Base-by-base conservation (phyloP, 352 stramenopile species). In the Phytophthora sp. region DNA sequence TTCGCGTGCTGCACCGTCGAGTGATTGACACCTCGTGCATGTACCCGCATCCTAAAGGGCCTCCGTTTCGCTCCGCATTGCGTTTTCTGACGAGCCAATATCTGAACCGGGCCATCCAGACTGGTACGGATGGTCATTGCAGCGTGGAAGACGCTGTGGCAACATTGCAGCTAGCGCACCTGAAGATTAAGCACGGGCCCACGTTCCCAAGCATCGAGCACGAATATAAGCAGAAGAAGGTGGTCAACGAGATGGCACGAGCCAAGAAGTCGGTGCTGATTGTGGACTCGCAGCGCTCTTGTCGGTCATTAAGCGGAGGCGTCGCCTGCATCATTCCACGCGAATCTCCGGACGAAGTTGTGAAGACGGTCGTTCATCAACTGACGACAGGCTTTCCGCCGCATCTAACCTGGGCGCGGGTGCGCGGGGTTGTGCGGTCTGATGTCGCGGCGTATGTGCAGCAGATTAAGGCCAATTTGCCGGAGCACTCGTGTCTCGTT, bases 21-120 rank as follows among this genome's bases (percentile, higher is more conserved):
- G 62, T 94, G 49, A 89, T 95, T 31, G 89, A 97, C 62, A 97
- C 89, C 4, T 75, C 76, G 0, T 79, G 88, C 30, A 58, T 97
- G 54, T 97, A 94, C 48, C 84, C 84, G 7, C 87, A 97, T 46
- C 87, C 85, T 5, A 88, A 87, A 51, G 87, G 87, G 1, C 84
- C 74, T 26, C 84, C 85, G 0, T 95, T 92, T 32, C 85, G 88
- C 20, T 91, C 84, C 4, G 84, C 87, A 11, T 64, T 95, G 46
- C 75, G 87, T 12, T 92, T 92, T 51, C 68, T 95, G 13, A 62
- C 84, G 9, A 90, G 77, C 28, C 89, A 77, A 34, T 95, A 82
- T 37, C 64, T 95, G 4, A 80, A 84, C 13, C 70, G 76, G n/a
- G 49, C 77, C 7, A 95, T 95, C 38, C 87, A 95, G 60, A 92